Conservation (phyloP, 2,329 filamentous ascomycete genomes). For the Magnaporthiopsis rhizophila region DNA sequence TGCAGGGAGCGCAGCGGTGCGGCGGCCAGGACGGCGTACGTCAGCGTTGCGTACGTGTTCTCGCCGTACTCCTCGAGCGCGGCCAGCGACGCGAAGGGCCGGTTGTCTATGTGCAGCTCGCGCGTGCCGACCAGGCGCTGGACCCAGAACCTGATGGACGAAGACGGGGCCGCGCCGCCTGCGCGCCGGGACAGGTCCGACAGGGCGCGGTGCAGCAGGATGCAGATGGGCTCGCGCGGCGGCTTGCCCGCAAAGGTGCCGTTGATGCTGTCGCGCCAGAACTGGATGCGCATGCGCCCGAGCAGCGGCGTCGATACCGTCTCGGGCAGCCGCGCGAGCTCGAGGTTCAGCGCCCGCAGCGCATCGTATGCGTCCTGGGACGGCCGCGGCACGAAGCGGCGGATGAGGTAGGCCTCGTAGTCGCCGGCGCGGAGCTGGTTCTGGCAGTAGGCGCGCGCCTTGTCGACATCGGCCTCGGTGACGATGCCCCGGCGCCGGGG, state of each 20-base stretch:
- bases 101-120: slow-evolving; percentile 75
- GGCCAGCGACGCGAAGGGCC: slow-evolving; percentile 66
- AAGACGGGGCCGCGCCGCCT: slow-evolving; percentile 28
- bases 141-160: slow-evolving; percentile 63
- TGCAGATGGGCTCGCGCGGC: slow-evolving; percentile 84
- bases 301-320: slow-evolving; percentile 82
- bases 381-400: slow-evolving; percentile 71
- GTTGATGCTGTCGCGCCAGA: slow-evolving; percentile 82
- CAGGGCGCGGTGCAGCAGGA: slow-evolving; percentile 70
- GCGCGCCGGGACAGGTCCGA: slow-evolving; percentile 44
- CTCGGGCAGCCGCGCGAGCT: slow-evolving; percentile 84
- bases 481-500: slow-evolving; percentile 31
- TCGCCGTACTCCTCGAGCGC: slow-evolving; percentile 84
- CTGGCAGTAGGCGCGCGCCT: slow-evolving; percentile 46
- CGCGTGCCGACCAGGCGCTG: slow-evolving; percentile 71
- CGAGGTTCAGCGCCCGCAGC: slow-evolving; percentile 86
- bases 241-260: slow-evolving; percentile 70
- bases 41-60: slow-evolving; percentile 85
- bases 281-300: slow-evolving; percentile 83
- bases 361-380: slow-evolving; percentile 80
- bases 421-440: slow-evolving; percentile 60
- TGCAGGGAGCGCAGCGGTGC: slow-evolving; percentile 75
- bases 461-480: slow-evolving; percentile 42
- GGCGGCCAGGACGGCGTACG: slow-evolving; percentile 78
- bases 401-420: slow-evolving; percentile 77